These are phyloP conservation scores for Clitopilus hobsonii DNA, from an alignment of 768 basidiomycete genomes.

Conservation along the genomic window DNA sequence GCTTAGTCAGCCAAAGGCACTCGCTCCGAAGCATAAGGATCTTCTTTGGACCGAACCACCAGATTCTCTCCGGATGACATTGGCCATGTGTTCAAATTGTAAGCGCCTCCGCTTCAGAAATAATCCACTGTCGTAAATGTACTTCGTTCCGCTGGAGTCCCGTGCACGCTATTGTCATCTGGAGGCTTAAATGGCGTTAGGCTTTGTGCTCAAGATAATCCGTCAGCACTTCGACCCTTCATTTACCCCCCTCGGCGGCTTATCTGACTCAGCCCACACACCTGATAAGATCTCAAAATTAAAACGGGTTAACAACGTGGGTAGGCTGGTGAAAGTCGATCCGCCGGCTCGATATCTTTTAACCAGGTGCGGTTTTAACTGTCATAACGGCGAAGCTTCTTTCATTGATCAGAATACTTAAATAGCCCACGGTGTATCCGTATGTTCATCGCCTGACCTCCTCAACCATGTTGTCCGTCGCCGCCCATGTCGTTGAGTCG, in stretches of 20 bases:
- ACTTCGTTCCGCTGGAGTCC: background rate
- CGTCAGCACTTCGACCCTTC: background rate
- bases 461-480: too few relatives aligned
- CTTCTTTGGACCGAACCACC: background rate
- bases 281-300: background rate
- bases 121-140: background rate
- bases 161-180: background rate
- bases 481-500: too few relatives aligned
- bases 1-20: background rate
- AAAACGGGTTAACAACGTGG: background rate
- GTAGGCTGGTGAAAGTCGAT: background rate
- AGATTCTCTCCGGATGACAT: background rate
- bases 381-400: background rate
- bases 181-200: background rate
- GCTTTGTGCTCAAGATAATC: background rate
- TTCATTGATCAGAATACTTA: background rate
- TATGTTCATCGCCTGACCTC: too few relatives aligned
- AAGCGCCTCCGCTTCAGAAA: background rate
- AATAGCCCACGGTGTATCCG: background rate
- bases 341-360: background rate
- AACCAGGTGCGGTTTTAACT: background rate
- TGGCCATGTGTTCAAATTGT: background rate
- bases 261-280: background rate
- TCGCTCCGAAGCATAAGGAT: background rate
- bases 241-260: background rate